Base-by-base conservation (phyloP, 306 rosid genomes). In the Ziziphus jujuba region DNA sequence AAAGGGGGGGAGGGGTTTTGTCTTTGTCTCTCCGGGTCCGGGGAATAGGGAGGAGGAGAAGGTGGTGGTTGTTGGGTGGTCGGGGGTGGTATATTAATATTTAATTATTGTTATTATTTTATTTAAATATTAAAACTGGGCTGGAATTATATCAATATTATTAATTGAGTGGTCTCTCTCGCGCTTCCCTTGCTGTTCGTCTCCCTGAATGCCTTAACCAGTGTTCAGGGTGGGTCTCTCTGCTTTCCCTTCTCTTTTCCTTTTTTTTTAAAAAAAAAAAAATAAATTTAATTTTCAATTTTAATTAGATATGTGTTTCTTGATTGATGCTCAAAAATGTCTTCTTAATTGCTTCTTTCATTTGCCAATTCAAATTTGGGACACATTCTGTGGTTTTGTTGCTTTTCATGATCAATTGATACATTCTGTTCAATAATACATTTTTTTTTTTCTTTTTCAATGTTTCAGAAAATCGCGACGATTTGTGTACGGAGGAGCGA, bases 121-220 rank as follows among this genome's bases (percentile, higher is more conserved):
- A 15, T 14, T 50, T 50, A 20, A 20, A 50, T 0, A 50, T 14
- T 20, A 50, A 50, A 15, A 50, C 22, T 16, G 55, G 22, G 55
- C 8, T 22, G 22, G 55, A 50, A 16, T 8, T 10, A 47, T 50
- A 16, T 17, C 22, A 50, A 47, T 50, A 16, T 17, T 9, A 50
- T 25, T 49, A 17, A 22, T 65, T 65, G 59, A n/a, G 65, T 56
- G 61, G 54, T 82, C 77, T 81, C 87, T 72, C 86, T 79, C 91
- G 81, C 92, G 83, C 96, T 81, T 87, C 93, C 95, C 71, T 85
- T 85, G 72, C 85, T 81, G 84, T 85, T 80, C 77, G 78, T 81
- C 80, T 79, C 89, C 97, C 91, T 87, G 95, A 82, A 92, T 92
- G 82, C 93, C 92, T 89, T 81, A 31, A 23, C 80, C 89, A 81